These are phyloP conservation scores for Aphanomyces astaci DNA, from an alignment of 352 stramenopile genomes.

Conservation along the genomic window DNA sequence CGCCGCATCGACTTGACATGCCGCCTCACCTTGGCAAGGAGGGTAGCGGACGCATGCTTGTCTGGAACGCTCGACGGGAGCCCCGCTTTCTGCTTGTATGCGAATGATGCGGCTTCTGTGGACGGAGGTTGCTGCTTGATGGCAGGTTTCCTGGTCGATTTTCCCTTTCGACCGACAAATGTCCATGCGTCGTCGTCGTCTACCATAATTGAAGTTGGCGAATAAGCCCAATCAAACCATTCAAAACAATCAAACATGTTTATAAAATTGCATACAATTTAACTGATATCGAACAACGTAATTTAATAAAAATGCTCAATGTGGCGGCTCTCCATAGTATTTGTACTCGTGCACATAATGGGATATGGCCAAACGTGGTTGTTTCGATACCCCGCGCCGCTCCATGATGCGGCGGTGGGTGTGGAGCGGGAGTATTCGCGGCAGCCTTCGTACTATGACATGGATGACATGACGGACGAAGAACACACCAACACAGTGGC, in stretches of 20 bases:
- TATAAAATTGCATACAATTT: neutral
- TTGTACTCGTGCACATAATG: too few species aligned
- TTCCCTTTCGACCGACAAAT: constrained; percentile 11
- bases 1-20: neutral
- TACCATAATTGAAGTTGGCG: neutral
- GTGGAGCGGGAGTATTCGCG: neutral
- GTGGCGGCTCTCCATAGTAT: too few species aligned
- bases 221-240: neutral
- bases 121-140: neutral
- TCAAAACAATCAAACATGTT: neutral
- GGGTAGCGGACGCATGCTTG: neutral
- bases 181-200: constrained; percentile 1
- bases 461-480: neutral
- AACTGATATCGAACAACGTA: neutral
- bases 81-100: constrained; percentile 1
- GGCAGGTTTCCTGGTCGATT: neutral
- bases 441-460: constrained; percentile 4
- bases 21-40: neutral
- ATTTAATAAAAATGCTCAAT: too few species aligned
- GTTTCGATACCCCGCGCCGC: constrained; percentile 14
- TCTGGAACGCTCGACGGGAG: neutral
- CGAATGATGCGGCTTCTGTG: neutral
- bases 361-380: constrained; percentile 18
- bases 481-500: neutral
- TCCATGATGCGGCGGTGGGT: neutral